Base-by-base conservation (phyloP, 306 rosid genomes). In the Rosa persica region DNA sequence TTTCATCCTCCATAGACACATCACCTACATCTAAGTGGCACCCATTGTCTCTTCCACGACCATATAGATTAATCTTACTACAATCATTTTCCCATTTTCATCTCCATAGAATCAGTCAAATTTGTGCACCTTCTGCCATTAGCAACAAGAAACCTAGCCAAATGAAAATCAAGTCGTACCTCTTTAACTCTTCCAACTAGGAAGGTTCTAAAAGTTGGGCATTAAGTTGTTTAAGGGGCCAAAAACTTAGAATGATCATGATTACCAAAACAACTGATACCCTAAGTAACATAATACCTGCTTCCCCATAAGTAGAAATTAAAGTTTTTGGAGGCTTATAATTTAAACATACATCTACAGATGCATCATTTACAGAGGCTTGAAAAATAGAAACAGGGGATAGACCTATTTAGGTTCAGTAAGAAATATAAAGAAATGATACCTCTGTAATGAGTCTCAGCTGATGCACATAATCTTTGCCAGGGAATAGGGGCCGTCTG, bases 391-490 rank as follows among this genome's bases (percentile, higher is more conserved):
- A 70, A 48, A 76, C 22, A 3, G 38, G 43, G 67, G 70, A 70
- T 4, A 76, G 40, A 64, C 22, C 49, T 23, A 30, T 7, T 8
- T 60, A 42, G 8, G 44, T 77, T 69, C 39, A 48, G 49, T 51
- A 19, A 49, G 73, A 3, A 73, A 66, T 61, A 72, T 75, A 39
- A 67, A 16, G 55, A 51, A 62, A 78, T 47, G 71, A 68, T 88
- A 92, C 98, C 93, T 92, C 98, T 8, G 98, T 92, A 77, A 95
- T 83, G 58, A 95, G 93, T 85, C 89, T 92, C 70, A 95, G 89
- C 89, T 95, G 98, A 86, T 95, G 98, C 72, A 95, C 98, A 84
- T 95, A 95, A 82, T 95, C 98, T 86, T 60, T 91, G 72, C 98
- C 98, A 16, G 98, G 98, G 83, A 95, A 95, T 65, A 95, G 89